Evolutionary conservation across 2,329 filamentous ascomycete genomes (phyloP).

Genomic region (Zymoseptoria brevis): DNA sequence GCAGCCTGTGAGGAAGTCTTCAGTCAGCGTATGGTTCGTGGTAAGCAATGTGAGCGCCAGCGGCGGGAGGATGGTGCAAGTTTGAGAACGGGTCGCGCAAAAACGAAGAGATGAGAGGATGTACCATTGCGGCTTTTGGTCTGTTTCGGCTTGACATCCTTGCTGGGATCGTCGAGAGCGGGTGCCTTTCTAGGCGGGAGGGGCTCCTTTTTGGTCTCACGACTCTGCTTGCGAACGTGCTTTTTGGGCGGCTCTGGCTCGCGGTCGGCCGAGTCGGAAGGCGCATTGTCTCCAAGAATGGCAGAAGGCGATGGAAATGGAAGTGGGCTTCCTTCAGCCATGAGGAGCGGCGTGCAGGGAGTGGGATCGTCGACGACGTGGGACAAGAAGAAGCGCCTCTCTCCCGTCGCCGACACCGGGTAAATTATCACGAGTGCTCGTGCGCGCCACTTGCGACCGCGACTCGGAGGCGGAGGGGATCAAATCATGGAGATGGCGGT

Average conservation of each 20-base stretch:
- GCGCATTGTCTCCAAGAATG: conserved; percentile 34
- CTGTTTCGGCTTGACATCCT: conserved; percentile 56
- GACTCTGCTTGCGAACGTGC: conserved; percentile 21
- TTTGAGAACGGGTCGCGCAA: background rate
- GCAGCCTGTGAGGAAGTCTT: conserved; percentile 46
- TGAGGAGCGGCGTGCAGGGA: background rate
- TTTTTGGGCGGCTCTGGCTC: conserved; percentile 25
- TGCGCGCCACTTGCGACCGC: background rate
- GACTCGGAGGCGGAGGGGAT: background rate
- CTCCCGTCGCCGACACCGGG: background rate
- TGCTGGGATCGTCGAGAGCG: conserved; percentile 11
- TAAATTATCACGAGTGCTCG: background rate
- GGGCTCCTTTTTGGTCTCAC: conserved; percentile 18
- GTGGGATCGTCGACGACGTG: background rate
- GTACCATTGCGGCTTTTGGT: conserved; percentile 69
- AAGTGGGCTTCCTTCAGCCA: conserved; percentile 25
- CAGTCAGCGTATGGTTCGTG: conserved; percentile 14
- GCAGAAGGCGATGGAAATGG: conserved; percentile 53
- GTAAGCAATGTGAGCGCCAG: background rate
- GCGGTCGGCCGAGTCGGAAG: conserved; percentile 23
- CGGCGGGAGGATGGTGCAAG: background rate
- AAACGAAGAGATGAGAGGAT: conserved; percentile 16
- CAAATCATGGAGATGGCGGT: background rate
- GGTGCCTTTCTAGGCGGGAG: conserved; percentile 15
- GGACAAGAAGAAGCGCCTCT: background rate